Evolutionary conservation across 2,329 filamentous ascomycete genomes (phyloP), one percentile per base, ranked within the genome.

Genomic region (Aureobasidium sp.): DNA sequence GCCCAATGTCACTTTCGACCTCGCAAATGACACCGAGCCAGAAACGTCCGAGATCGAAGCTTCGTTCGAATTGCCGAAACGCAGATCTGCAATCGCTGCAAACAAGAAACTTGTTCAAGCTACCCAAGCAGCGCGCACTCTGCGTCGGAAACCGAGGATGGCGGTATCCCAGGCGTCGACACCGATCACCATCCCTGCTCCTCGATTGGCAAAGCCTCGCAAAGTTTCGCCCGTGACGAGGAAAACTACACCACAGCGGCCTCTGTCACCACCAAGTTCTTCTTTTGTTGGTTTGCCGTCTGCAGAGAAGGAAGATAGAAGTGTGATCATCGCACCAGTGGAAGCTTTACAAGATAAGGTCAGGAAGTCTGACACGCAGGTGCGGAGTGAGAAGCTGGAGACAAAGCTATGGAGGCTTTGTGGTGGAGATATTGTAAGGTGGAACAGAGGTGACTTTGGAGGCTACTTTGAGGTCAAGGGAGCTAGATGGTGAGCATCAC

Each of bases 381-480:
- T 51, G 62, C 67, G 31, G 57, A 58, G 34, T 53, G 62, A 39
- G 57, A 62, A 37, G 59, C 29, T 71, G 49, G 65, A 70, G 29
- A 66, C 52, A 29, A 69, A 64, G 64, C 63, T 74, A 5, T 74
- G 72, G 72, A 62, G 66, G 42, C 61, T 68, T 34, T 73, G 71
- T 59, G 71, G 70, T 42, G 52, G 63, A 15, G 70, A 74, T 66
- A 65, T 74, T 11, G 62, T 57, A 62, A 63, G 68, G 48, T 74
- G 71, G 71, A 74, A 73, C 63, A 64, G 68, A 11, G 71, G 72
- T 2, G 72, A 74, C 42, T 74, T 74, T 64, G 71, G 68, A 22
- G 70, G 66, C 0, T 63, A 65, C 15, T 70, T 72, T 49, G 60
- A 51, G 41, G 67, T 64, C 60, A 72, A 69, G 63, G 71, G 68